A percentile compares a stretch with the other conserved stretches of the same genome.
Evolutionary conservation across 495 filamentous ascomycete genomes (phyloP).

Genomic region (Massariosphaeria phaeospora): DNA sequence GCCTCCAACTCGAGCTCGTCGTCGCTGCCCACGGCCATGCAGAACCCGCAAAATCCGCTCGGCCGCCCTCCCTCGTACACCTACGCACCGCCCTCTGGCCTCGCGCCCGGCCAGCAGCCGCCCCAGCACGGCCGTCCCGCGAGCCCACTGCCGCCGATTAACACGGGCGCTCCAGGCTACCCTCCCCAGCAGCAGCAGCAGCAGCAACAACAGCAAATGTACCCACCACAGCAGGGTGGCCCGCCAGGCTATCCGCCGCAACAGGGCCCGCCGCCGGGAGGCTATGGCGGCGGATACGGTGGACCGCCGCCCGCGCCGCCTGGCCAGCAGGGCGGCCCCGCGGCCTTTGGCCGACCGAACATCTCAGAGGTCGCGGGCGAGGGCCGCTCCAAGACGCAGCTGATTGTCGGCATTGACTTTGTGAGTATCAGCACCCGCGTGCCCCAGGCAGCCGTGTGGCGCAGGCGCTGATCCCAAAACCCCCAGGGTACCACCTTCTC

Average conservation of each 20-base stretch:
- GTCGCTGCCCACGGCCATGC: conserved; percentile 33
- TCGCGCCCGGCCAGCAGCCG: conserved; percentile 30
- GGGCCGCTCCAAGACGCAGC: conserved; percentile 71
- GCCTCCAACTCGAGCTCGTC: conserved; percentile 29
- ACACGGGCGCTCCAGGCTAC: conserved; percentile 35
- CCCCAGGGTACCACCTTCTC: conserved; percentile 68
- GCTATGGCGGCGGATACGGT: conserved; percentile 26
- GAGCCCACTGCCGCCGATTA: conserved; percentile 36
- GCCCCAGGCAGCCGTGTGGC: conserved; percentile 5
- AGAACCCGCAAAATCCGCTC: conserved; percentile 38
- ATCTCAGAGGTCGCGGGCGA: conserved; percentile 82
- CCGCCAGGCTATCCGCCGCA: conserved; percentile 39
- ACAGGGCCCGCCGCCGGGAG: conserved; percentile 30
- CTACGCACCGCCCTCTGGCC: conserved; percentile 37
- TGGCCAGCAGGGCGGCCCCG: conserved; percentile 14
- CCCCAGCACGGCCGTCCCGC: conserved; percentile 36
- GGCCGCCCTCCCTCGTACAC: conserved; percentile 44
- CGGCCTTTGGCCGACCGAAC: conserved; percentile 35
- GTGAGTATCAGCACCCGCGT: conserved; percentile 48
- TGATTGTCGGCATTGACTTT: conserved; percentile 79
- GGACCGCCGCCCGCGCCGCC: conserved; percentile 26
- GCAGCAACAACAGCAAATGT: conserved; percentile 31
- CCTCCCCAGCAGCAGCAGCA: conserved; percentile 30
- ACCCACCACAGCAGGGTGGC: conserved; percentile 25
- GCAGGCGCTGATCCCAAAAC: conserved; percentile 11